Evolutionary conservation across 805 yeast genomes (phyloP), one percentile per base, ranked within the genome.

Genomic region (Novakomyces olei): DNA sequence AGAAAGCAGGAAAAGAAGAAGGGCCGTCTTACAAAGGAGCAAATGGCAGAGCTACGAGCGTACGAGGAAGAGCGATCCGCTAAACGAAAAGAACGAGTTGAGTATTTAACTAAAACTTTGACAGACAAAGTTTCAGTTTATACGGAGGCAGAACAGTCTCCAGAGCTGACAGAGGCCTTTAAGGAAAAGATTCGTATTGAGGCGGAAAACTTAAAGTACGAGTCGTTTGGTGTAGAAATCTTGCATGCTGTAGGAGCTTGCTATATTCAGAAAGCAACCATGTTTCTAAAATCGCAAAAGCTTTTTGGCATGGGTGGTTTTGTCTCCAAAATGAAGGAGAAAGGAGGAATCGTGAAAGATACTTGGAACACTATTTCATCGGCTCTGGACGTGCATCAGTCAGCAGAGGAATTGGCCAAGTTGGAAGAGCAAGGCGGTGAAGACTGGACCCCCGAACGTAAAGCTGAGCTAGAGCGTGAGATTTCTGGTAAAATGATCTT

Each of bases 221-320:
- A 88, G 60, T 78, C 93, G 34, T 88, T 88, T 56, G 99, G 99
- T 9, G 54, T 85, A 32, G 92, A 85, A 53, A 60, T 88, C 32
- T 57, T 85, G 41, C 64, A 59, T 37, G 64, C 85, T 14, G 74
- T 88, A 39, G 95, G 96, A 14, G 65, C 64, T 38, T 67, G 78
- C 4, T 88, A 88, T 53, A 62, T 62, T 35, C 60, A 65, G 23
- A 80, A 80, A 46, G 92, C 91, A 2, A 60, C 67, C 36, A 78
- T 76, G 16, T 70, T 67, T 37, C 55, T 80, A 34, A 69, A 41
- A 46, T 69, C 94, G 0, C 72, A 72, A 44, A 77, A 71, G 50
- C 75, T 85, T 22, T 66, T 78, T 43, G 98, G 98, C 1, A 63
- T 88, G 18, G 74, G 92, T 17, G 83, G 85, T 39, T 63, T 91